Base-by-base conservation (phyloP, 108 stramenopile genomes). In the Fistulifera pelliculosa region DNA sequence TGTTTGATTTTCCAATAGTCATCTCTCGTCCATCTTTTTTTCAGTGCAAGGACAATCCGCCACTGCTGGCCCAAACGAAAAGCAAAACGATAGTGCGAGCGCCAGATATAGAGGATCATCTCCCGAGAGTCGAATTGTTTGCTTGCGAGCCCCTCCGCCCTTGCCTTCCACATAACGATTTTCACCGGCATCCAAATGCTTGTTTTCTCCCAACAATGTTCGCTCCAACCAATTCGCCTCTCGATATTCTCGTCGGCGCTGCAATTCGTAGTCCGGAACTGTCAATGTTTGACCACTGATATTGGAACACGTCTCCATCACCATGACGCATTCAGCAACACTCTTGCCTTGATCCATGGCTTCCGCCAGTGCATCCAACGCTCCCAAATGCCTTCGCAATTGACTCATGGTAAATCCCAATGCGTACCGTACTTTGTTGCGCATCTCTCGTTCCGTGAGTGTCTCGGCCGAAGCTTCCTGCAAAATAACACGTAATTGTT, bases 31-130 rank as follows among this genome's bases (percentile, higher is more conserved):
- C 17, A 26, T 23, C 11, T 6, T 28, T 16, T 42, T 41, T 47
- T 50, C 27, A 69, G 49, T 69, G 60, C 4, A 69, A 38, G 60
- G 62, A 38, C 62, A 72, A 50, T 62, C 58, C 44, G 54, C 83
- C 45, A 72, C 64, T 28, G 26, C 52, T 69, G n/a, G 85, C 84
- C 77, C 77, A 90, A 11, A 78, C 68, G 17, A 76, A 54, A 90
- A 90, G 19, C 67, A 57, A 3, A 68, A 41, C 26, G 89, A 72
- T 1, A 82, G 70, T 15, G 73, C 89, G 1, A 80, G 25, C 0
- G 89, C 80, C 35, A 76, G 72, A 62, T 85, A 87, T 27, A 90
- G 52, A 22, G 89, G 85, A 75, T 88, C 83, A 58, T 87, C 86
- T 8, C 86, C 86, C 27, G 78, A 68, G 41, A 62, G 54, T 65